A percentile compares a stretch with the other conserved stretches of the same genome.
Evolutionary conservation across 2,329 filamentous ascomycete genomes (phyloP).

Genomic region (Monosporascus sp.): DNA sequence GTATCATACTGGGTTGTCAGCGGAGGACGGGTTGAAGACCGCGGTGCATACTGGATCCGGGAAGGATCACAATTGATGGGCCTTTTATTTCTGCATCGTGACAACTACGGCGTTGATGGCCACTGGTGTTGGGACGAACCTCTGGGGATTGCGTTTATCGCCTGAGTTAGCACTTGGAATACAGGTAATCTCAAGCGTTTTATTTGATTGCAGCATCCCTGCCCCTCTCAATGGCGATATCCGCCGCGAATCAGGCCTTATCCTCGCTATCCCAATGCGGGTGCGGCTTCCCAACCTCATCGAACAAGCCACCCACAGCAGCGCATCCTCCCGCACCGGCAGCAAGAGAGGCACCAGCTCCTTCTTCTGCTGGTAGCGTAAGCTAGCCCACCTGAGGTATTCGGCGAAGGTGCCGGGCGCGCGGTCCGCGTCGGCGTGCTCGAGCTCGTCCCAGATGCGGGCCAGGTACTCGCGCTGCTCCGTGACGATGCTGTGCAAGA

Average conservation of each 20-base stretch:
- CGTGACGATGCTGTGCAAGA: constrained; percentile 25
- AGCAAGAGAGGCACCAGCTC: constrained; percentile 5
- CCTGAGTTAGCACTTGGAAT: not conserved
- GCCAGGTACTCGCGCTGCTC: constrained; percentile 18
- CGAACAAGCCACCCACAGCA: not conserved
- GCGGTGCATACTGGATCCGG: constrained; percentile 42
- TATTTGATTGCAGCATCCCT: too few relatives aligned
- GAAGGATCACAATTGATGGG: constrained; percentile 12
- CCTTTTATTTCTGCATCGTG: not conserved
- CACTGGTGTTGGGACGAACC: not conserved
- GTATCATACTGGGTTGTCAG: constrained; percentile 35
- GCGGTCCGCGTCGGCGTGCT: constrained; percentile 23
- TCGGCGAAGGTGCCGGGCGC: constrained; percentile 25
- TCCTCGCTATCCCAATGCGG: not conserved
- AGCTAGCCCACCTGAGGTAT: constrained; percentile 25
- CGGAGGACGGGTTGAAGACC: constrained; percentile 35
- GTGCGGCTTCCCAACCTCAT: not conserved
- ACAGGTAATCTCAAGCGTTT: not conserved
- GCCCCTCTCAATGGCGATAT: too few relatives aligned
- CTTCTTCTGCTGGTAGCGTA: constrained; percentile 24
- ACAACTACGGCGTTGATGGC: not conserved
- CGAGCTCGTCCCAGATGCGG: constrained; percentile 19
- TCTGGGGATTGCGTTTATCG: not conserved
- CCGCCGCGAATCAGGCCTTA: not conserved
- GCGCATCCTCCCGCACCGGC: not conserved